phyloP scores from a whole-genome alignment of 1,284 basidiomycete genomes.

The Ganoderma lingzhi region DNA sequence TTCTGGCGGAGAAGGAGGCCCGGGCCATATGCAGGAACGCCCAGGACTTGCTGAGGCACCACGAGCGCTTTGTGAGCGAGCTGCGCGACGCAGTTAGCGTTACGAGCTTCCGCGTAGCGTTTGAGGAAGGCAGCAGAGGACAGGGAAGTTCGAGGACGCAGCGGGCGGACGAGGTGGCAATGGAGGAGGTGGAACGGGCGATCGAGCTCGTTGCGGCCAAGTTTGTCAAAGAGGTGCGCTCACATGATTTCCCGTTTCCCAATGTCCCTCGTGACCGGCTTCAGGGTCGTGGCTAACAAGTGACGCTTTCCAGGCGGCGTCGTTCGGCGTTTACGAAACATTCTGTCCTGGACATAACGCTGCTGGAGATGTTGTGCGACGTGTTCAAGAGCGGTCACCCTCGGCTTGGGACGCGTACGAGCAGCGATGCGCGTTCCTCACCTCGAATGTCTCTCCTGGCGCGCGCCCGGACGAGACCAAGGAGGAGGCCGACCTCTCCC shows the following conservation, averaged over 20 bases:
- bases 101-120: conserved; percentile 48
- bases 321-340: conserved; percentile 80
- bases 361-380: conserved; percentile 77
- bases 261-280: conserved; percentile 7
- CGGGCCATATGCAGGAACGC: conserved; percentile 76
- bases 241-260: conserved; percentile 2
- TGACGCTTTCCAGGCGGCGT: conserved; percentile 58
- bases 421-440: conserved; percentile 57
- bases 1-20: conserved; percentile 64
- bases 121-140: conserved; percentile 19
- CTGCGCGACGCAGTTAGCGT: conserved; percentile 64
- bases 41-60: conserved; percentile 75
- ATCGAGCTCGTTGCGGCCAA: conserved; percentile 37
- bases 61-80: conserved; percentile 73
- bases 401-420: conserved; percentile 87
- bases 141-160: conserved; percentile 13
- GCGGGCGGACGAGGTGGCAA: conserved; percentile 15
- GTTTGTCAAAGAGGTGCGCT: conserved; percentile 39
- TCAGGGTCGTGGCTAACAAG: neutral
- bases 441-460: conserved; percentile 31
- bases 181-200: conserved; percentile 37
- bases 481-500: conserved; percentile 14
- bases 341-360: conserved; percentile 89
- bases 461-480: conserved; percentile 15
- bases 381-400: conserved; percentile 64